A percentile compares a stretch with the other conserved stretches of the same genome.
These are phyloP conservation scores for Gastrodia elata DNA, from an alignment of 106 monocot species.

Conservation along the genomic window DNA sequence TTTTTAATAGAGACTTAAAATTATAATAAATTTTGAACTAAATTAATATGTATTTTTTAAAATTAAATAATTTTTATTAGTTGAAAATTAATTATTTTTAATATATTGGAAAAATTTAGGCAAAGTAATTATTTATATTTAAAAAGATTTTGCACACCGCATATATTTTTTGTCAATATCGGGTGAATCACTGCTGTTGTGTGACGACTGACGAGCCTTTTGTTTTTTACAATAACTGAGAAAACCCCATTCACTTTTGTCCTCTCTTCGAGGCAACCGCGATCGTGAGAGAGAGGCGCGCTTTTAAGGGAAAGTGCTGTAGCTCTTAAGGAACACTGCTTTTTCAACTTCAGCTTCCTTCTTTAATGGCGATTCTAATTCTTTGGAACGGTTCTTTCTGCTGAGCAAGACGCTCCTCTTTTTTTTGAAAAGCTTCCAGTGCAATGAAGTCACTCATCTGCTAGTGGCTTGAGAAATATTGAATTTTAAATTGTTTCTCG, in stretches of 20 bases:
- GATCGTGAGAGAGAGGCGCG: neutral
- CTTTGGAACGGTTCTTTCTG: neutral
- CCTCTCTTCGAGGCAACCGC: neutral
- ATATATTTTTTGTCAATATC: too few relatives aligned
- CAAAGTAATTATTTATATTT: too few relatives aligned
- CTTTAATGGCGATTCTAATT: conserved; percentile 10
- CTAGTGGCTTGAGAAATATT: conserved; percentile 1
- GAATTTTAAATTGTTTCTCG: neutral
- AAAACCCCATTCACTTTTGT: neutral
- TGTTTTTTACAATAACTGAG: neutral
- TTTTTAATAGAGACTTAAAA: too few relatives aligned
- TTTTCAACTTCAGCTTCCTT: neutral
- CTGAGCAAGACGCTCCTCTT: neutral
- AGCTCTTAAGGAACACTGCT: neutral
- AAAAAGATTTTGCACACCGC: too few relatives aligned
- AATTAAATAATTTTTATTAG: too few relatives aligned
- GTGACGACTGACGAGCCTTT: too few relatives aligned
- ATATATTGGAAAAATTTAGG: too few relatives aligned
- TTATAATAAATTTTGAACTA: too few relatives aligned
- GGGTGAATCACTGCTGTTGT: too few relatives aligned
- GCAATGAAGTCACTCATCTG: neutral
- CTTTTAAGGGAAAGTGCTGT: neutral
- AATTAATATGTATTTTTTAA: too few relatives aligned
- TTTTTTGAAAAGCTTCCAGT: neutral
- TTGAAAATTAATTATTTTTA: too few relatives aligned